Conservation (phyloP, 495 filamentous ascomycete genomes). For the Penicillium manginii region DNA sequence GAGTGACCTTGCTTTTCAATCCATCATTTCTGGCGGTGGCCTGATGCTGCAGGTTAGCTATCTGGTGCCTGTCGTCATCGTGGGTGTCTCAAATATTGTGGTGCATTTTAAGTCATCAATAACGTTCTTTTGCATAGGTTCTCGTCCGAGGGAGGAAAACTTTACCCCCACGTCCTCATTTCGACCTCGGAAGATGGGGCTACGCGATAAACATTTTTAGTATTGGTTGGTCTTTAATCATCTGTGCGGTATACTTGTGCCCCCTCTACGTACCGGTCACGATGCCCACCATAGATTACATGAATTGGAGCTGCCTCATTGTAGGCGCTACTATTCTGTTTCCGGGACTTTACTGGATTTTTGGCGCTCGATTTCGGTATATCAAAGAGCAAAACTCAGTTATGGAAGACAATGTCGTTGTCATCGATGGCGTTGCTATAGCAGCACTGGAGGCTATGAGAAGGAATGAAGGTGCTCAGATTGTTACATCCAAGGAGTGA, state of each 20-base stretch:
- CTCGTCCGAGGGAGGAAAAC: neutral
- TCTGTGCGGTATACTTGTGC: neutral
- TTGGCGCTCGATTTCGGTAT: neutral
- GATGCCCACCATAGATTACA: neutral
- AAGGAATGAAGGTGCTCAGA: neutral
- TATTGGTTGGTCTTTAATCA: neutral
- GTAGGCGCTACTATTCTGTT: neutral
- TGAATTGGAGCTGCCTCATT: neutral
- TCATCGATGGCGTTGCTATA: neutral
- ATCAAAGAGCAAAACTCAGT: conserved; percentile 1
- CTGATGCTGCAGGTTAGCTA: conserved; percentile 1
- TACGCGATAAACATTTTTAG: neutral
- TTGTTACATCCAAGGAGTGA: neutral
- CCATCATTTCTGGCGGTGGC: conserved; percentile 1
- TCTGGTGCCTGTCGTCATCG: neutral
- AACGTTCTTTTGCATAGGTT: neutral
- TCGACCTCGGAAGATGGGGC: neutral
- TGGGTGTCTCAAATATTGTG: neutral
- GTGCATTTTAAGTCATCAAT: neutral
- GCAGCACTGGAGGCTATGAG: neutral
- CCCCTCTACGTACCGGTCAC: conserved; percentile 1
- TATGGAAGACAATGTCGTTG: neutral
- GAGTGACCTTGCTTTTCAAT: conserved; percentile 3
- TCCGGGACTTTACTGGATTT: neutral
- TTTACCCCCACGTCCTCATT: neutral